Evolutionary conservation across 345 rosid genomes (phyloP), one percentile per base, ranked within the genome.

Genomic region (Salix brachista): DNA sequence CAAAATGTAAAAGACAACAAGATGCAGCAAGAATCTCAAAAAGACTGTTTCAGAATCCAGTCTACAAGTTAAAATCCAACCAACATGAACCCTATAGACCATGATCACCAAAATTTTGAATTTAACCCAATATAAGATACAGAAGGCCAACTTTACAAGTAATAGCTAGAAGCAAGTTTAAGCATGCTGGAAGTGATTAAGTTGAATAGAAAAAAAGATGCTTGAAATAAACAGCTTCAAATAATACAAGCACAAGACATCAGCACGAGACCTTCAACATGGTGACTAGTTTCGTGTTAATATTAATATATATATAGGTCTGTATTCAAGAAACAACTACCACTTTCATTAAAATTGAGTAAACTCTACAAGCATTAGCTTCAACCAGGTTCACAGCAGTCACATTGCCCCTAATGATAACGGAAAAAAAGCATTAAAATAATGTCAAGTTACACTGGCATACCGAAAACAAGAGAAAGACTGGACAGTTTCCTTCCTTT

Each of bases 401-500:
- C 34, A 18, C 30, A 36, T 30, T 42, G 69, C 69, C 46, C 32
- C 69, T 36, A 42, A 13, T 6, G n/a, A 54, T 54, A 54, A 41
- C 41, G 4, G 68, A 44, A 64, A 42, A 26, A 62, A 62, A 25
- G 18, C 11, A n/a, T 65, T 46, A 23, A 23, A 41, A 37, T 41
- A 46, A 25, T 23, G 8, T 9, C 62, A 60, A 58, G 30, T 10
- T 12, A 61, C 19, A 41, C 26, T 4, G 44, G 69, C 84, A 42
- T 81, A 81, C 96, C 84, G 96, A 89, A 79, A 91, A 91, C 70
- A 91, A 86, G 32, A 91, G 86, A 76, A 87, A 89, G 69, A 91
- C 83, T 19, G 93, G 93, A 65, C 88, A 86, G 30, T 83, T 80
- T 58, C 78, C 83, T 78, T 79, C 86, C 52, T 81, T 85, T 82